Percentiles rank a stretch among this genome's conserved stretches.
Evolutionary conservation across 1,284 basidiomycete genomes (phyloP).

Genomic region (Ganoderma sp.): DNA sequence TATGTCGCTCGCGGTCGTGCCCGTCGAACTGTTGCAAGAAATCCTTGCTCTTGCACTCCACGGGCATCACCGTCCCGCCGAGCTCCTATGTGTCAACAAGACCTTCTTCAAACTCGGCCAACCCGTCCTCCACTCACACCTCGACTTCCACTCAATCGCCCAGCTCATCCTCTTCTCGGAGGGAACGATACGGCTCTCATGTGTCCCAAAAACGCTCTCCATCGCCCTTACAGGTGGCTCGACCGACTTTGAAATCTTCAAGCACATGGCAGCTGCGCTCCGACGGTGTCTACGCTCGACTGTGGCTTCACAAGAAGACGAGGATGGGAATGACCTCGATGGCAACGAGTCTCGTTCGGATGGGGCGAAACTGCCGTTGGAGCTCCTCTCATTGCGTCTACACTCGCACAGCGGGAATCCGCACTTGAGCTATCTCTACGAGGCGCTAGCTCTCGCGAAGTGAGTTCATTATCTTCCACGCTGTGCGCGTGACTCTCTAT

Average conservation of each 20-base stretch:
- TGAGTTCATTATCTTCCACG: constrained; percentile 36
- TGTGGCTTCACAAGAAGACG: neutral
- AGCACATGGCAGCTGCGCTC: constrained; percentile 37
- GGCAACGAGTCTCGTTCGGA: neutral
- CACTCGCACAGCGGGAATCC: constrained; percentile 51
- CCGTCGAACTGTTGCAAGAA: constrained; percentile 36
- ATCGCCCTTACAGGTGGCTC: constrained; percentile 42
- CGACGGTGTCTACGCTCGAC: constrained; percentile 27
- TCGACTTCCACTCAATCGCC: constrained; percentile 40
- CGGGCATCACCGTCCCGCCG: constrained; percentile 29
- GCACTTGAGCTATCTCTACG: constrained; percentile 44
- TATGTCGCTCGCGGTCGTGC: constrained; percentile 30
- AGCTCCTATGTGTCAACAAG: constrained; percentile 39
- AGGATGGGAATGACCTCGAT: neutral
- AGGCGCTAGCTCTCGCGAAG: constrained; percentile 49
- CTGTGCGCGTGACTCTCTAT: neutral
- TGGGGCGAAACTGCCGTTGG: constrained; percentile 37
- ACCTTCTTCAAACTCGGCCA: constrained; percentile 35
- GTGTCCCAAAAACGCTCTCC: constrained; percentile 36
- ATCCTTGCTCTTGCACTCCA: constrained; percentile 38
- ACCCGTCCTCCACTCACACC: constrained; percentile 40
- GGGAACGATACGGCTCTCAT: constrained; percentile 30
- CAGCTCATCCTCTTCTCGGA: constrained; percentile 42
- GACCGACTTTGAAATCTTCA: constrained; percentile 41
- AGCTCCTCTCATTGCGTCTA: constrained; percentile 47